Base-by-base conservation (phyloP, 169 alveolate genomes). In the Babesia bigemina region DNA sequence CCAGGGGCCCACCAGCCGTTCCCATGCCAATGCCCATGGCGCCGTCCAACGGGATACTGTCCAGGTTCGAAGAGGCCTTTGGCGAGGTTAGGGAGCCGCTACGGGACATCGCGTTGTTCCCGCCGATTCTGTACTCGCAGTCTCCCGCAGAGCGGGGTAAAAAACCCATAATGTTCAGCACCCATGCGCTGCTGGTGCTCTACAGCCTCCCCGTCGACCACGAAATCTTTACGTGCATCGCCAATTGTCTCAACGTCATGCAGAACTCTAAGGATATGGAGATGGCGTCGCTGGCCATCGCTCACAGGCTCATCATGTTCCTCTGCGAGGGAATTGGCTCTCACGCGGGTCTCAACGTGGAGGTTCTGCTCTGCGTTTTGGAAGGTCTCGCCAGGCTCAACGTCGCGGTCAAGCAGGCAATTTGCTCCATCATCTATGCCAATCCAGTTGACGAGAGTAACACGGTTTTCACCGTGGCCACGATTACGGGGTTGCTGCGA, bases 51-150 rank as follows among this genome's bases (percentile, higher is more conserved):
- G 49, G 75, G n/a, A 84, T 79, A 17, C 47, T 88, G 91, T 50
- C 82, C 29, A 55, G 84, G 28, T 67, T 85, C 29, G 93, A 88
- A 33, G 93, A 86, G 59, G 84, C 86, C 26, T 74, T 88, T 11
- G 72, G 81, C 9, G 92, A 88, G 36, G 84, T 88, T n/a, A 72
- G 91, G 47, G 93, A 86, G 70, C 91, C 91, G n/a, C 70, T 88
- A 53, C 63, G 93, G 26, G 92, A 79, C 33, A 66, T 88, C 7
- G 89, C 93, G 19, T 63, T 88, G 69, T 88, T 85, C 77, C 93
- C 93, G 52, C 93, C 93, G 9, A 73, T 75, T 29, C 57, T 78
- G 58, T 81, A 81, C 53, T 58, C 72, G 48, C 47, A 47, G 44
- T 10, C 55, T 7, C 84, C 84, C 11, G 17, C 52, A 44, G 88